Percentiles rank a stretch among this genome's conserved stretches.
These are phyloP conservation scores for Garcia nutans DNA, from an alignment of 345 rosid genomes.

Conservation along the genomic window DNA sequence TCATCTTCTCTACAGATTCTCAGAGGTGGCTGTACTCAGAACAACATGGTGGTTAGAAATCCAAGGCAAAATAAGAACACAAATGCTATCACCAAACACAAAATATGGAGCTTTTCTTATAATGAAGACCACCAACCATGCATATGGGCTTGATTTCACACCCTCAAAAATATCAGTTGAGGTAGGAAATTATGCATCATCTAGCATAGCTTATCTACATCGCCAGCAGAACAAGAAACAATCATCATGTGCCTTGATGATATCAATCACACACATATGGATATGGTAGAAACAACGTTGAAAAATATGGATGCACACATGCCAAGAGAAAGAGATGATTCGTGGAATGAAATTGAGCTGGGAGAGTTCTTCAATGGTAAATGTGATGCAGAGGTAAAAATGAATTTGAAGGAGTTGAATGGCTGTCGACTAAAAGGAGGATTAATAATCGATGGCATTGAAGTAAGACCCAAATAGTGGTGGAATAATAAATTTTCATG, in stretches of 20 bases:
- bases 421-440: constrained; percentile 24
- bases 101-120: constrained; percentile 41
- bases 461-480: constrained; percentile 23
- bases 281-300: neutral
- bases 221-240: neutral
- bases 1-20: constrained; percentile 28
- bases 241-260: neutral
- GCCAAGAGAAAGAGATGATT: constrained; percentile 19
- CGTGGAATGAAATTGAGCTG: constrained; percentile 23
- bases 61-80: constrained; percentile 32
- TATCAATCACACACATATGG: neutral
- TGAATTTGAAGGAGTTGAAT: constrained; percentile 23
- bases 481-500: neutral
- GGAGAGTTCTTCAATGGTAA: constrained; percentile 23
- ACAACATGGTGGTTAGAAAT: constrained; percentile 41
- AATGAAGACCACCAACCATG: constrained; percentile 21
- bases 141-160: constrained; percentile 43
- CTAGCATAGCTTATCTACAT: neutral
- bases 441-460: constrained; percentile 24
- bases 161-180: constrained; percentile 25
- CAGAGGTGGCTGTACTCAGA: constrained; percentile 42
- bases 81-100: constrained; percentile 35
- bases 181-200: constrained; percentile 12
- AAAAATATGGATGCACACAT: neutral
- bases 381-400: constrained; percentile 18